Percentiles rank a stretch among this genome's conserved stretches.
phyloP scores from a whole-genome alignment of 2,329 filamentous ascomycete genomes.

The Aspergillus quadrilineatus region DNA sequence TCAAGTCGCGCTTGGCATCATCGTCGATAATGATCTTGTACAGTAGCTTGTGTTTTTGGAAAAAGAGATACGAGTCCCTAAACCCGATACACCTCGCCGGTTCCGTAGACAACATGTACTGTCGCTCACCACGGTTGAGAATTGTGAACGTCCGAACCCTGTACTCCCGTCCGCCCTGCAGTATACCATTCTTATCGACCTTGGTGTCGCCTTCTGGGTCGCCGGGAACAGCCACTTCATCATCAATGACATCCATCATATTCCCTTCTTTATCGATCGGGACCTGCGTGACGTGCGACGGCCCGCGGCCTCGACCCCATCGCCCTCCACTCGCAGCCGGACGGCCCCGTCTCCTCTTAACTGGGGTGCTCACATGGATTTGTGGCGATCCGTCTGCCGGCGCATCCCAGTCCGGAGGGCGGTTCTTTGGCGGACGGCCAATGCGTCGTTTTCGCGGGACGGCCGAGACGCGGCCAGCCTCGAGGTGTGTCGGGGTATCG shows the following conservation, averaged over 20 bases:
- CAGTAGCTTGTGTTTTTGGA: constrained; percentile 93
- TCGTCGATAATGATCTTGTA: constrained; percentile 99
- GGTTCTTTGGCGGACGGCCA: constrained; percentile 83
- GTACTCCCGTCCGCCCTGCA: constrained; percentile 84
- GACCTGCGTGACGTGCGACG: constrained; percentile 75
- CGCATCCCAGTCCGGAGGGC: constrained; percentile 73
- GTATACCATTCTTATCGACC: constrained; percentile 83
- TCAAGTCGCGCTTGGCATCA: constrained; percentile 94
- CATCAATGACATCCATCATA: constrained; percentile 82
- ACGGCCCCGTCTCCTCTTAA: constrained; percentile 58
- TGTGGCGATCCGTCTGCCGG: constrained; percentile 51
- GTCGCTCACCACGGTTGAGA: constrained; percentile 73
- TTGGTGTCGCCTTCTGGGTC: constrained; percentile 88
- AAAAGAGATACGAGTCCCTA: constrained; percentile 96
- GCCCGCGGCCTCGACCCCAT: constrained; percentile 72
- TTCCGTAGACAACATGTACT: constrained; percentile 98
- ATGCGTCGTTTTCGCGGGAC: constrained; percentile 70
- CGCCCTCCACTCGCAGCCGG: constrained; percentile 58
- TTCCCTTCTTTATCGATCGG: constrained; percentile 93
- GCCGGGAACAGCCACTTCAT: constrained; percentile 85
- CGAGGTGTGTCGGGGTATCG: constrained; percentile 54
- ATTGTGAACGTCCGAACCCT: constrained; percentile 94
- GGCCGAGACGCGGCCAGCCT: constrained; percentile 50
- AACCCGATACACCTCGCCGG: constrained; percentile 96
- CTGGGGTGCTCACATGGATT: constrained; percentile 51